Evolutionary conservation across 176 grass and related monocot genomes (phyloP).

Genomic region (Puccinellia tenuiflora): DNA sequence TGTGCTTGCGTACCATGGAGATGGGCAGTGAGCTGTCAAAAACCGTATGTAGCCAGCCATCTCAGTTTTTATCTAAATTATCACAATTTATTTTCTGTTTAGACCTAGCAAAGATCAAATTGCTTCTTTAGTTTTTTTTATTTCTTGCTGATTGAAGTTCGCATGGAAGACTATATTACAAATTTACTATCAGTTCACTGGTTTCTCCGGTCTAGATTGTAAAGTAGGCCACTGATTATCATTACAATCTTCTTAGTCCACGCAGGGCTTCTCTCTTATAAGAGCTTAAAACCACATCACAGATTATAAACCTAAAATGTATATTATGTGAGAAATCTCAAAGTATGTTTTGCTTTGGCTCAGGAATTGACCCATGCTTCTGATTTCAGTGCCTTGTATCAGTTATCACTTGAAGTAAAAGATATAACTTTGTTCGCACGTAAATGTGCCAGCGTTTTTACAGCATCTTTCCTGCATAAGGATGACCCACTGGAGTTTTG

Average conservation of each 20-base stretch:
- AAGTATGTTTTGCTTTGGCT: background rate
- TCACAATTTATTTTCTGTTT: conserved; percentile 11
- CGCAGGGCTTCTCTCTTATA: background rate
- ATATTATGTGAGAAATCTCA: background rate
- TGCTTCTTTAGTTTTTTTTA: background rate
- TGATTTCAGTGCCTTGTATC: background rate
- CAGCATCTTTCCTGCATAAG: background rate
- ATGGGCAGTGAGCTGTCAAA: conserved; percentile 99
- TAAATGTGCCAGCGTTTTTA: background rate
- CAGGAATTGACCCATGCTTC: background rate
- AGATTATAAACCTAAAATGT: conserved; percentile 16
- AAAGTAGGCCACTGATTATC: background rate
- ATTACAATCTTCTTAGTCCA: background rate
- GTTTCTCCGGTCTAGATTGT: background rate
- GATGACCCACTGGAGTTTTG: background rate
- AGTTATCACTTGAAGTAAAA: background rate
- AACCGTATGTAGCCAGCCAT: conserved; percentile 52
- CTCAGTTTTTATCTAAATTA: conserved; percentile 6
- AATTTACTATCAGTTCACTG: background rate
- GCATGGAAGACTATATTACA: background rate
- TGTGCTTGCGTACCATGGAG: conserved; percentile 95
- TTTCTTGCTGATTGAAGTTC: background rate
- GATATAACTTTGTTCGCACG: background rate
- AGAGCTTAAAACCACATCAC: background rate
- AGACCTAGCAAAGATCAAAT: background rate